Conservation (phyloP, 306 rosid genomes). For the Styphnolobium japonicum region DNA sequence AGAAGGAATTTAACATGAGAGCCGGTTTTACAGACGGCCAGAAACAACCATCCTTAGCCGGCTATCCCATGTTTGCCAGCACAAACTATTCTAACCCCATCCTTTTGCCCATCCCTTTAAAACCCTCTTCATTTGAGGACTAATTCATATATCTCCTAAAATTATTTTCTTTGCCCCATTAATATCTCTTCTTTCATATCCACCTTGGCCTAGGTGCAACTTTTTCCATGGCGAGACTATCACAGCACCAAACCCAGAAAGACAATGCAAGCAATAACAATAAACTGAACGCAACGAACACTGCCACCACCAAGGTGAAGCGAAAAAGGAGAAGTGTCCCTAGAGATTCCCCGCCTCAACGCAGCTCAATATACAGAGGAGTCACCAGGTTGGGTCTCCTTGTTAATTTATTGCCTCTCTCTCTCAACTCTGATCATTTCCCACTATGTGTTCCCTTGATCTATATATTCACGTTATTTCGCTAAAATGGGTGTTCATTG, state of each 20-base stretch:
- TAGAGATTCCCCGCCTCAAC: slow-evolving; percentile 65
- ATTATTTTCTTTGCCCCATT: background rate
- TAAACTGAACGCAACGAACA: background rate
- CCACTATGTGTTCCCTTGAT: background rate
- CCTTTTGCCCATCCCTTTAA: slow-evolving; percentile 26
- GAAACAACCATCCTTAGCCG: slow-evolving; percentile 34
- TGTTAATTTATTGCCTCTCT: background rate
- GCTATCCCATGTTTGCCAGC: slow-evolving; percentile 38
- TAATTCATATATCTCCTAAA: background rate
- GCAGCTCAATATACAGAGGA: slow-evolving; percentile 78
- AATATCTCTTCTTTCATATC: background rate
- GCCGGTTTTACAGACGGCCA: slow-evolving; percentile 37
- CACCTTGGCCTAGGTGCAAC: background rate
- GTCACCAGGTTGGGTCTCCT: slow-evolving; percentile 64
- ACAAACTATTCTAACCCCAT: slow-evolving; percentile 15
- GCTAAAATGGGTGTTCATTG: background rate
- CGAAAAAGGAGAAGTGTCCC: slow-evolving; percentile 72
- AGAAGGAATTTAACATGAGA: background rate
- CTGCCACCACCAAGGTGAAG: slow-evolving; percentile 44
- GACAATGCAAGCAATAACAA: slow-evolving; percentile 20
- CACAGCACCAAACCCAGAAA: slow-evolving; percentile 36
- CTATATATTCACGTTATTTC: background rate
- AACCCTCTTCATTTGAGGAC: slow-evolving; percentile 24
- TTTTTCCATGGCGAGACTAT: slow-evolving; percentile 48
- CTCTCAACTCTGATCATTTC: background rate